Percentiles rank a stretch among this genome's conserved stretches.
phyloP scores from a whole-genome alignment of 1,284 basidiomycete genomes.

The Papiliotrema flavescens region DNA sequence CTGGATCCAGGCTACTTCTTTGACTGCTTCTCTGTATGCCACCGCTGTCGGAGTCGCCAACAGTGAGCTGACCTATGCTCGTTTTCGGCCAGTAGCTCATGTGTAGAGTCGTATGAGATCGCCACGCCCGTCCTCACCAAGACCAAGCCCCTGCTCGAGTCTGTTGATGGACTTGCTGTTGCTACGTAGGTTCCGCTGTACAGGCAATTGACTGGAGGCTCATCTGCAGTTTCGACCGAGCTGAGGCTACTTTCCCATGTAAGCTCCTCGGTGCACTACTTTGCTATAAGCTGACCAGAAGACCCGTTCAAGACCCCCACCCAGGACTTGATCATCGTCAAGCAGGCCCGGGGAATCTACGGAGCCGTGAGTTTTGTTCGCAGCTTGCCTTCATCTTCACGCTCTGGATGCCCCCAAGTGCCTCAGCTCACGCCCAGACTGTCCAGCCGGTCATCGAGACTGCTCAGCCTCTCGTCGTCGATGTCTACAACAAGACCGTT shows the following conservation, averaged over 20 bases:
- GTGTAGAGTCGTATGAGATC: slow-evolving; percentile 39
- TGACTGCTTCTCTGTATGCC: slow-evolving; percentile 42
- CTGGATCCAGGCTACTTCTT: slow-evolving; percentile 39
- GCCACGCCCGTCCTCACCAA: slow-evolving; percentile 42
- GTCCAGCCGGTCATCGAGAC: slow-evolving; percentile 35
- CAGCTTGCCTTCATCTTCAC: neutral
- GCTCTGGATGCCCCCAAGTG: neutral
- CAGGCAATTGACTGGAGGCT: neutral
- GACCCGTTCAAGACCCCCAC: slow-evolving; percentile 50
- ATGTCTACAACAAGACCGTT: slow-evolving; percentile 39
- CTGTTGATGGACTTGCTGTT: slow-evolving; percentile 46
- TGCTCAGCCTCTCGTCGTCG: slow-evolving; percentile 36
- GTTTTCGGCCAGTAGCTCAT: neutral
- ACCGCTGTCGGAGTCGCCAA: slow-evolving; percentile 38
- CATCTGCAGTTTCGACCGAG: slow-evolving; percentile 40
- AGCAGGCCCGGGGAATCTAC: slow-evolving; percentile 47
- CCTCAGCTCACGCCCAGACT: slow-evolving; percentile 18
- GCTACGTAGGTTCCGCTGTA: slow-evolving; percentile 30
- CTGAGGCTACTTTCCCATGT: slow-evolving; percentile 48
- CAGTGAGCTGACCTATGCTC: slow-evolving; percentile 25
- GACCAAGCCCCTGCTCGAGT: slow-evolving; percentile 44
- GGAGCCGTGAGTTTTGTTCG: slow-evolving; percentile 32
- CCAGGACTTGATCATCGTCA: slow-evolving; percentile 45
- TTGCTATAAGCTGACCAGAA: slow-evolving; percentile 3
- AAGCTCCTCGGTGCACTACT: slow-evolving; percentile 7